Evolutionary conservation across 2,329 filamentous ascomycete species (phyloP).

Genomic region (Pseudocercospora crystallina): DNA sequence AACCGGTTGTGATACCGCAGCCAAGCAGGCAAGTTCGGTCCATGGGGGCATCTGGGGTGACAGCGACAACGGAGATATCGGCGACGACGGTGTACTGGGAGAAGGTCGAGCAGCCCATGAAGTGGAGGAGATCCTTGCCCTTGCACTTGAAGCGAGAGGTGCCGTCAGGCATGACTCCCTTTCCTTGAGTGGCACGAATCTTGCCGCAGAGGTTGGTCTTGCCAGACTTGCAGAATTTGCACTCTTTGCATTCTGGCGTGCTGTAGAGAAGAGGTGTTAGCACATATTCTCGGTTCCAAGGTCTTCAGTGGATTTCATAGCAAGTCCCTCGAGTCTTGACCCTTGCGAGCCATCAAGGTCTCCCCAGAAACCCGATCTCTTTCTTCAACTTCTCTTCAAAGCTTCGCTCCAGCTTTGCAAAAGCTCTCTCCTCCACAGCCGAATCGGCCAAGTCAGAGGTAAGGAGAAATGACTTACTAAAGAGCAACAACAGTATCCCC

Average conservation of each 20-base stretch:
- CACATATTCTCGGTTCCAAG: neutral
- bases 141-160: constrained; percentile 93
- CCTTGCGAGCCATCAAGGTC: constrained; percentile 15
- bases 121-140: constrained; percentile 93
- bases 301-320: neutral
- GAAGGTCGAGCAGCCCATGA: constrained; percentile 99
- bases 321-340: neutral
- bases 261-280: constrained; percentile 48
- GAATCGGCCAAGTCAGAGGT: neutral
- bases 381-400: neutral
- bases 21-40: constrained; percentile 94
- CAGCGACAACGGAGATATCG: constrained; percentile 95
- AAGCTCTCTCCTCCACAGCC: too few species aligned
- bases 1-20: constrained; percentile 97
- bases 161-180: constrained; percentile 95
- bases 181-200: constrained; percentile 94
- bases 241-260: constrained; percentile 94
- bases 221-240: constrained; percentile 99
- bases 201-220: constrained; percentile 99
- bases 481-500: constrained; percentile 90
- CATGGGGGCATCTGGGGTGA: constrained; percentile 87
- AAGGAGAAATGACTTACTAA: constrained; percentile 59
- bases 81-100: constrained; percentile 98
- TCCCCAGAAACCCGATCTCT: constrained; percentile 2
- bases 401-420: too few species aligned